Evolutionary conservation across 345 rosid species (phyloP).

Genomic region (Melaleuca quinquenervia): DNA sequence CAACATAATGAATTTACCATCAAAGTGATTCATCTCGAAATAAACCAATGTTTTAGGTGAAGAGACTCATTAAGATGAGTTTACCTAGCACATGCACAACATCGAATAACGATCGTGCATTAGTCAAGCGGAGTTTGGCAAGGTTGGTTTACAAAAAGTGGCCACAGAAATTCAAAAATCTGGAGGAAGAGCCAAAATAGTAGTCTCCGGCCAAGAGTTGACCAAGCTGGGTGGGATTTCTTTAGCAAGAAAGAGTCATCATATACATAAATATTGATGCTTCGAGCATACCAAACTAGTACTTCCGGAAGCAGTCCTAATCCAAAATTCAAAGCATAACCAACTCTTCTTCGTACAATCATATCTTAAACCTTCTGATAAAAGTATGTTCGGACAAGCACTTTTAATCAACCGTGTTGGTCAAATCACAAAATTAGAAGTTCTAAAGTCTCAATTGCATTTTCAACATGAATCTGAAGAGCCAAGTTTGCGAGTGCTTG

Average conservation of each 20-base stretch:
- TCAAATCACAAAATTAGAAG: background rate
- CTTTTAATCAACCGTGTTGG: background rate
- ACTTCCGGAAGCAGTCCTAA: background rate
- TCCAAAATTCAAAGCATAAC: background rate
- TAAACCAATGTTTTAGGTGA: background rate
- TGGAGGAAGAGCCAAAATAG: background rate
- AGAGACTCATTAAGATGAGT: background rate
- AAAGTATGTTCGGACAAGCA: background rate
- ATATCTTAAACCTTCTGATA: rapidly evolving
- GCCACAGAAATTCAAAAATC: background rate
- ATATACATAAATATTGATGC: background rate
- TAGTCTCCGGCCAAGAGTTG: background rate
- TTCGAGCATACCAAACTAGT: background rate
- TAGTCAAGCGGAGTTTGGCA: background rate
- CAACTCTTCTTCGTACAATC: background rate
- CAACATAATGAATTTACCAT: background rate
- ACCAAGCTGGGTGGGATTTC: background rate
- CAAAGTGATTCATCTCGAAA: background rate
- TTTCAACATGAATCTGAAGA: background rate
- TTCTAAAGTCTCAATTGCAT: background rate
- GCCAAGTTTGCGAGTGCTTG: background rate
- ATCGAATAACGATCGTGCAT: background rate
- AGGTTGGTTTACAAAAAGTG: background rate
- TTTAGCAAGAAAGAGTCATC: background rate
- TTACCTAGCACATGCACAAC: background rate